phyloP scores from a whole-genome alignment of 768 basidiomycete genomes.

The Boletus rex-veris region DNA sequence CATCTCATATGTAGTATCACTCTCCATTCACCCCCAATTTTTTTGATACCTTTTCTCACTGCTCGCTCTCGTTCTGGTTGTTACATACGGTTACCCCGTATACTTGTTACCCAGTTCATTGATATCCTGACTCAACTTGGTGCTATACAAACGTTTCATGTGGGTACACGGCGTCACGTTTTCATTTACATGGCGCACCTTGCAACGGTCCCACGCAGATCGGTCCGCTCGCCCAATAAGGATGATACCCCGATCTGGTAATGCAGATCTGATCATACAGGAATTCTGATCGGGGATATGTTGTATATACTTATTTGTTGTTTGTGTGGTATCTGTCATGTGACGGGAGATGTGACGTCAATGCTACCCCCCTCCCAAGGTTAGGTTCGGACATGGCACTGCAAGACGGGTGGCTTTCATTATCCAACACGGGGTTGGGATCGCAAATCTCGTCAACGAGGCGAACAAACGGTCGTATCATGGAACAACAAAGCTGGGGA shows the following conservation, averaged over 20 bases:
- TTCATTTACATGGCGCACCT: conserved; percentile 26
- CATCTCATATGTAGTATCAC: conserved; percentile 38
- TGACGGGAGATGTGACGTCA: conserved; percentile 25
- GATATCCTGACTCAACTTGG: conserved; percentile 32
- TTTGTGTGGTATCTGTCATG: conserved; percentile 19
- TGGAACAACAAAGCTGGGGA: conserved; percentile 9
- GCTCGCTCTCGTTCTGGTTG: conserved; percentile 20
- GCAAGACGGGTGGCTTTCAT: conserved; percentile 16
- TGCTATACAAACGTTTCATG: conserved; percentile 14
- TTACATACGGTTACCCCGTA: conserved; percentile 39
- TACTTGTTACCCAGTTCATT: conserved; percentile 32
- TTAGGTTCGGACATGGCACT: conserved; percentile 24
- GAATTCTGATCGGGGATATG: conserved; percentile 36
- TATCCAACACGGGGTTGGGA: conserved; percentile 2
- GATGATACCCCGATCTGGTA: conserved; percentile 16
- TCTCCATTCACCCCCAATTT: conserved; percentile 28
- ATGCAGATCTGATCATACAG: conserved; percentile 29
- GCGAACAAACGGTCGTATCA: background rate
- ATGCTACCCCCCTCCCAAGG: conserved; percentile 1
- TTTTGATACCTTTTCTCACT: conserved; percentile 33
- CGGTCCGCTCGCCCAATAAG: conserved; percentile 19
- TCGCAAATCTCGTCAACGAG: background rate
- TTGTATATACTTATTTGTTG: conserved; percentile 13
- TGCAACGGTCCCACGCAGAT: conserved; percentile 8
- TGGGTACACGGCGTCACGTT: conserved; percentile 17